These are phyloP conservation scores for Elaeagnus macrophylla DNA, from an alignment of 306 rosid genomes.

Conservation along the genomic window DNA sequence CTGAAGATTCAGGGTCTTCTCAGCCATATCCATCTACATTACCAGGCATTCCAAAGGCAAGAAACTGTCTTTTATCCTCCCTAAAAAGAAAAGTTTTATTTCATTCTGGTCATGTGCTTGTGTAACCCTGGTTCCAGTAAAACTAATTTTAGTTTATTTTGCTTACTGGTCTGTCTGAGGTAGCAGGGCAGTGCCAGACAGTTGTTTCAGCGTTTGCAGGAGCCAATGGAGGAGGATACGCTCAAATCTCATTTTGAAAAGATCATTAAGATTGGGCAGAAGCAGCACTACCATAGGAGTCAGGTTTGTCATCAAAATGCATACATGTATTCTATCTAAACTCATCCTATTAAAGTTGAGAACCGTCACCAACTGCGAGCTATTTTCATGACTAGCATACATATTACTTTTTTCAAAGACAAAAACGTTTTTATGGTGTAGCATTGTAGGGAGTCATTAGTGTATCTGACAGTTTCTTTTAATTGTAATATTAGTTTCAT, in stretches of 20 bases:
- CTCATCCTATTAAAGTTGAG: neutral
- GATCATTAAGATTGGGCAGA: slow-evolving; percentile 86
- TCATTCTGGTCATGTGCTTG: slow-evolving; percentile 7
- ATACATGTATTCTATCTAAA: neutral
- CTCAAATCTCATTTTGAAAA: slow-evolving; percentile 89
- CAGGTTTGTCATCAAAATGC: slow-evolving; percentile 54
- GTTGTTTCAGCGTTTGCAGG: slow-evolving; percentile 89
- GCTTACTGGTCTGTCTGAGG: slow-evolving; percentile 19
- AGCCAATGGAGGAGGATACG: slow-evolving; percentile 94
- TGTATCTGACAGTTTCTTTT: too few species aligned
- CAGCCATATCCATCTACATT: slow-evolving; percentile 96
- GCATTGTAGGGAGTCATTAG: too few species aligned
- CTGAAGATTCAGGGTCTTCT: slow-evolving; percentile 97
- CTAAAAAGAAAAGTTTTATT: slow-evolving; percentile 1
- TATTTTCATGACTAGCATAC: neutral
- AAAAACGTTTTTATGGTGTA: too few species aligned
- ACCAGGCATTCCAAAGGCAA: slow-evolving; percentile 99
- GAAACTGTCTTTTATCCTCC: slow-evolving; percentile 10
- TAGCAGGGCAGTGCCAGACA: slow-evolving; percentile 98
- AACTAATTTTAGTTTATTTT: slow-evolving; percentile 17
- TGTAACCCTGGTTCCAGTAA: slow-evolving; percentile 1
- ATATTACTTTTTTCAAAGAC: too few species aligned
- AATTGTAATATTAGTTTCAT: too few species aligned
- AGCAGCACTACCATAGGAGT: slow-evolving; percentile 54
- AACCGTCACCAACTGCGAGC: neutral